These are phyloP conservation scores for Shiraia sp. DNA, from an alignment of 2,329 filamentous ascomycete species.

Conservation along the genomic window DNA sequence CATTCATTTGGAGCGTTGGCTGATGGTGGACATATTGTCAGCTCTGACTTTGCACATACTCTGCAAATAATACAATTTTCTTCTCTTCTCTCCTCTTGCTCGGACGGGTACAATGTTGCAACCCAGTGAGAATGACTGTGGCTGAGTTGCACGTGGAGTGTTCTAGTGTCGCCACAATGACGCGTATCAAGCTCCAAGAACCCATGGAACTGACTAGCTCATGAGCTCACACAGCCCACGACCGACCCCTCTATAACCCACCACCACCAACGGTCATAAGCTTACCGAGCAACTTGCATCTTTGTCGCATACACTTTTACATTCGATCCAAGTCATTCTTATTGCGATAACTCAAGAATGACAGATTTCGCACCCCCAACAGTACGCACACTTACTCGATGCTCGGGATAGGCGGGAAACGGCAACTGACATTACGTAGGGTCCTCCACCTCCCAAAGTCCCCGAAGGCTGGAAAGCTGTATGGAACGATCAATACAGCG, in stretches of 20 bases:
- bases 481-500: conserved; percentile 83
- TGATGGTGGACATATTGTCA: conserved; percentile 4
- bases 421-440: conserved; percentile 28
- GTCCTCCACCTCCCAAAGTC: conserved; percentile 61
- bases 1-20: conserved; percentile 12
- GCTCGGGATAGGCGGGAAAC: conserved; percentile 1
- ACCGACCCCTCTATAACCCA: conserved; percentile 6
- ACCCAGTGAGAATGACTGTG: conserved; percentile 35
- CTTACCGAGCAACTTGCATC: too few species aligned
- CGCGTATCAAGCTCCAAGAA: conserved; percentile 15
- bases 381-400: conserved; percentile 22
- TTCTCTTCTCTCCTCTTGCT: conserved; percentile 4
- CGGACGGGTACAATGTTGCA: background rate
- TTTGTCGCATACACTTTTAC: background rate
- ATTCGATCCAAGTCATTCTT: background rate
- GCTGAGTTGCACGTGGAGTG: conserved; percentile 17
- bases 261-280: too few species aligned
- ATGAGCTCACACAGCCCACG: conserved; percentile 13
- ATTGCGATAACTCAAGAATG: conserved; percentile 18
- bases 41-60: conserved; percentile 8
- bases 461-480: conserved; percentile 84
- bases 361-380: conserved; percentile 42
- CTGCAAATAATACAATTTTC: conserved; percentile 5
- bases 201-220: conserved; percentile 10
- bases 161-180: conserved; percentile 26